Percentiles rank a stretch among this genome's conserved stretches.
Conservation (phyloP, 2,329 filamentous ascomycete species). For the Lachnellula cervina region DNA sequence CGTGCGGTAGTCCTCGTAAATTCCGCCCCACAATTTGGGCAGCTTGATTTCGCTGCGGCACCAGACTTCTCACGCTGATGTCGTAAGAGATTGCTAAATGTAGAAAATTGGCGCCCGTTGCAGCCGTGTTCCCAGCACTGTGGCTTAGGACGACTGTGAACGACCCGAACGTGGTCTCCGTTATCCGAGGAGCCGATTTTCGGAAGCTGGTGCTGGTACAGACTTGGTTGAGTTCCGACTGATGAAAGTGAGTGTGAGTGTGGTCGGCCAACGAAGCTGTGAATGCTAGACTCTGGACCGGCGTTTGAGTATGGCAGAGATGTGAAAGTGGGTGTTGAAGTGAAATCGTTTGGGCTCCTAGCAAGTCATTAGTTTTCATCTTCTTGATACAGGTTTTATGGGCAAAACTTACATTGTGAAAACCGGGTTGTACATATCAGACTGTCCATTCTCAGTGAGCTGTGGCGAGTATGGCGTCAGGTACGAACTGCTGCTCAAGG, state of each 20-base stretch:
- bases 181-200: constrained; percentile 38
- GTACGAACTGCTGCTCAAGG: constrained; percentile 25
- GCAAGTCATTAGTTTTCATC: constrained; percentile 1
- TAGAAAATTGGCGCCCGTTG: constrained; percentile 92
- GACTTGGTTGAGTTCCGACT: constrained; percentile 24
- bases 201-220: constrained; percentile 29
- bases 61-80: constrained; percentile 95
- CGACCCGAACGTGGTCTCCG: constrained; percentile 57
- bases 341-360: constrained; percentile 26
- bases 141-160: constrained; percentile 80
- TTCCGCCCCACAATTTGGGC: constrained; percentile 85
- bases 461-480: constrained; percentile 27
- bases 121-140: constrained; percentile 98
- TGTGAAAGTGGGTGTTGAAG: constrained; percentile 22
- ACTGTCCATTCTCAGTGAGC: constrained; percentile 17
- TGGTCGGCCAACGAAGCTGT: constrained; percentile 26
- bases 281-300: constrained; percentile 20
- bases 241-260: constrained; percentile 29
- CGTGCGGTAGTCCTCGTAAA: constrained; percentile 86
- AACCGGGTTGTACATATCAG: constrained; percentile 29
- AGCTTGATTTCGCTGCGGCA: constrained; percentile 81
- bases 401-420: constrained; percentile 28
- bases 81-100: constrained; percentile 88
- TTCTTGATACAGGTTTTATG: background rate
- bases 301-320: constrained; percentile 24